phyloP scores from a whole-genome alignment of 2,329 filamentous ascomycete species.

The Aspergillus fischeri region DNA sequence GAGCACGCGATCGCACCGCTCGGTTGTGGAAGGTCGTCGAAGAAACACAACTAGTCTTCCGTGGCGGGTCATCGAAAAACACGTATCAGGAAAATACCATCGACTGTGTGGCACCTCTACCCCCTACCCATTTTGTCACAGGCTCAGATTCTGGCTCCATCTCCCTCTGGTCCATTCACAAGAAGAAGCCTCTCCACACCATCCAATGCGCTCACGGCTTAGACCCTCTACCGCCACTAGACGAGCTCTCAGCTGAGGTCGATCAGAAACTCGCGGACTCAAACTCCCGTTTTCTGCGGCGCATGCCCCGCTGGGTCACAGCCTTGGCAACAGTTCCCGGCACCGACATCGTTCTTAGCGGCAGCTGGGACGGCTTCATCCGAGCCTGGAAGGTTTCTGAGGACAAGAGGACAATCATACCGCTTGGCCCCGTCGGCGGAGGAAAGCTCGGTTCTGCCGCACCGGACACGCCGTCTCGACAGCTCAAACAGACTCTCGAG shows the following conservation, averaged over 20 bases:
- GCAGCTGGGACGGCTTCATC: slow-evolving; percentile 90
- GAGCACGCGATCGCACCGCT: slow-evolving; percentile 84
- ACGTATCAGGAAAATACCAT: slow-evolving; percentile 73
- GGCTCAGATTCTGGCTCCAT: slow-evolving; percentile 88
- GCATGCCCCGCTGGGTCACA: slow-evolving; percentile 79
- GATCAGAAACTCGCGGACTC: slow-evolving; percentile 50
- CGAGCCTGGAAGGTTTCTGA: slow-evolving; percentile 79
- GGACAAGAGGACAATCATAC: slow-evolving; percentile 75
- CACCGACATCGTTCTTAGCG: slow-evolving; percentile 82
- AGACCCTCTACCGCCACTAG: slow-evolving; percentile 64
- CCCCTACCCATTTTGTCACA: slow-evolving; percentile 88
- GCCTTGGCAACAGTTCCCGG: slow-evolving; percentile 82
- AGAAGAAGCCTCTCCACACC: slow-evolving; percentile 89
- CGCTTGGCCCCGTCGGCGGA: slow-evolving; percentile 62
- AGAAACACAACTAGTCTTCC: slow-evolving; percentile 91
- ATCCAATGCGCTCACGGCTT: slow-evolving; percentile 79
- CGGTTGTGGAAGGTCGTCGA: slow-evolving; percentile 94
- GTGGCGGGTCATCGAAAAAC: slow-evolving; percentile 61
- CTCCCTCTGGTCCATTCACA: slow-evolving; percentile 81
- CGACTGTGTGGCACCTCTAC: slow-evolving; percentile 85
- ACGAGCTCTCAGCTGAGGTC: slow-evolving; percentile 71
- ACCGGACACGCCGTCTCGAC: slow-evolving; percentile 28
- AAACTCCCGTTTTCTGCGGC: slow-evolving; percentile 48
- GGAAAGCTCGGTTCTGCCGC: slow-evolving; percentile 11
- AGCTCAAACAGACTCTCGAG: slow-evolving; percentile 32